Evolutionary conservation across 345 rosid genomes (phyloP).

Genomic region (Eucalyptus paniculata): DNA sequence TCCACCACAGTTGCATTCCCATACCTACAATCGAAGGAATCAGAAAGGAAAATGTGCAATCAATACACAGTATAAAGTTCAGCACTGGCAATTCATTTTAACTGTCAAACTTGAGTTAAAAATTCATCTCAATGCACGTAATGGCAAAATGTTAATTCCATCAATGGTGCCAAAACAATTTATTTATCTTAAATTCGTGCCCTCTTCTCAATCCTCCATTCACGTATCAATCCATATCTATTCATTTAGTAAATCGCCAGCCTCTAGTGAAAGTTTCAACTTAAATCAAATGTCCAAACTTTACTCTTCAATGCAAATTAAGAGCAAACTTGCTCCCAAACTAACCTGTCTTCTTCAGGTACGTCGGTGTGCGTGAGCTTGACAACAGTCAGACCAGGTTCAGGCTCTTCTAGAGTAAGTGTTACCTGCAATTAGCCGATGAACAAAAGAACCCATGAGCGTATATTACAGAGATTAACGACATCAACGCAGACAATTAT

Average conservation of each 20-base stretch:
- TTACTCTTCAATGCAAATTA: not conserved
- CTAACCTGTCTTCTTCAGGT: constrained; percentile 92
- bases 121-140: not conserved
- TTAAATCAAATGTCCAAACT: not conserved
- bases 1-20: constrained; percentile 93
- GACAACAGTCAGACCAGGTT: constrained; percentile 70
- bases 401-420: constrained; percentile 60
- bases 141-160: not conserved
- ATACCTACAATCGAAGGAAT: constrained; percentile 30
- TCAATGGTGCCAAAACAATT: not conserved
- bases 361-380: constrained; percentile 69
- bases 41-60: not conserved
- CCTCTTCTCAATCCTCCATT: not conserved
- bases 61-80: not conserved
- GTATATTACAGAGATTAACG: not conserved
- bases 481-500: not conserved
- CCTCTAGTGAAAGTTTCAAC: not conserved
- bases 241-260: not conserved
- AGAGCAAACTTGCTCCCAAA: not conserved
- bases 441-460: not conserved
- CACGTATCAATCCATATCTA: not conserved
- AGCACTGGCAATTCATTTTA: not conserved
- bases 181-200: not conserved
- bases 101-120: not conserved
- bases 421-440: constrained; percentile 42